Evolutionary conservation across 805 yeast genomes (phyloP).

Genomic region (Starmerella cellae): DNA sequence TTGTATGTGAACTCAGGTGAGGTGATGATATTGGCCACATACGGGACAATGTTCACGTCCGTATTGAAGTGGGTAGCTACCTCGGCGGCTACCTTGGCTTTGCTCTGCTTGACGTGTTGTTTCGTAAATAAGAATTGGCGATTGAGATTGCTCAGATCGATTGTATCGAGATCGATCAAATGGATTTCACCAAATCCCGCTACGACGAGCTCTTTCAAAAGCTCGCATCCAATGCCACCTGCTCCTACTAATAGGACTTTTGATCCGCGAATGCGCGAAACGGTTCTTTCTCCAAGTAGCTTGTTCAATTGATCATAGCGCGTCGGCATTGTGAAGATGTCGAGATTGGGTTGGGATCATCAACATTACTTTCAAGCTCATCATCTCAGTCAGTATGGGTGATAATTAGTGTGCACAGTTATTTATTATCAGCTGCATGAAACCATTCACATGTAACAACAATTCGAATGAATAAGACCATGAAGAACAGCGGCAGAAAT

Average conservation of each 20-base stretch:
- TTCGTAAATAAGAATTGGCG: conserved; percentile 85
- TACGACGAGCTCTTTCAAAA: conserved; percentile 95
- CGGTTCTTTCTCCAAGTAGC: conserved; percentile 17
- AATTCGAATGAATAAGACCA: too few relatives aligned
- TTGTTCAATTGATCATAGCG: conserved; percentile 13
- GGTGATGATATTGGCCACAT: conserved; percentile 72
- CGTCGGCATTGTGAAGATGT: neutral
- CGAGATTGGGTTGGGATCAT: too few relatives aligned
- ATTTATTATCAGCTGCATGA: neutral
- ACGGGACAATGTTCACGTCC: conserved; percentile 57
- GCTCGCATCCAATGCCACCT: conserved; percentile 99
- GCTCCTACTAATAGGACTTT: conserved; percentile 84
- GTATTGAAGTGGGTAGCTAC: conserved; percentile 65
- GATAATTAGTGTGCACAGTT: neutral
- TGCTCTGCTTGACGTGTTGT: conserved; percentile 79
- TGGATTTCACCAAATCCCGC: conserved; percentile 43
- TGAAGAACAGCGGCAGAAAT: too few relatives aligned
- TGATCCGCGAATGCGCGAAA: conserved; percentile 12
- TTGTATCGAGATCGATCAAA: conserved; percentile 76
- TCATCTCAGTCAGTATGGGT: too few relatives aligned
- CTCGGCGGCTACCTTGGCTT: conserved; percentile 68
- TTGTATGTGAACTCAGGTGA: conserved; percentile 58
- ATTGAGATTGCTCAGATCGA: conserved; percentile 81
- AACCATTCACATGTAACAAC: too few relatives aligned
- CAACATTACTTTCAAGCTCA: too few relatives aligned